Conservation (phyloP, 495 filamentous ascomycete genomes). For the Bombardia bombarda region DNA sequence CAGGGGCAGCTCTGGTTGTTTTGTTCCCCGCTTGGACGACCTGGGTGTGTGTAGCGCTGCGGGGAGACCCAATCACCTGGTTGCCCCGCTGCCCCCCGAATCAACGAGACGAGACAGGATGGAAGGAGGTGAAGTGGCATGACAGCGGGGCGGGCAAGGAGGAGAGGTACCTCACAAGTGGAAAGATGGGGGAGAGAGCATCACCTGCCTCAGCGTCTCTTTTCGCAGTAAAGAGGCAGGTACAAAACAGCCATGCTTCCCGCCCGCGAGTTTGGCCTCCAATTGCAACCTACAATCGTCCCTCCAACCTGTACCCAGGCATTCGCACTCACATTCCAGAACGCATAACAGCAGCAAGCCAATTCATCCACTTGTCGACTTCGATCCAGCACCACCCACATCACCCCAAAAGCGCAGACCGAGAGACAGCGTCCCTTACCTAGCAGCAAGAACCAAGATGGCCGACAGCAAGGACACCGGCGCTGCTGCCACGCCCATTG, state of each 20-base stretch:
- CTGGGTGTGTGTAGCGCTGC: neutral
- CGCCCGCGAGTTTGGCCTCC: neutral
- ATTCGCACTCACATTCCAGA: neutral
- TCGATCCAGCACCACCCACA: neutral
- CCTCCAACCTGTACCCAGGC: neutral
- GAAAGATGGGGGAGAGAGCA: too few species aligned
- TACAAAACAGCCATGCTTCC: neutral
- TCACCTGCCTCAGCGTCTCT: too few species aligned
- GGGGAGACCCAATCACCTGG: slow-evolving; percentile 9
- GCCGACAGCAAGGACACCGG: slow-evolving; percentile 25
- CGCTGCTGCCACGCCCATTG: slow-evolving; percentile 6
- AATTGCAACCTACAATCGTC: too few species aligned
- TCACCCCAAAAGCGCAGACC: neutral
- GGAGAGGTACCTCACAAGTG: too few species aligned
- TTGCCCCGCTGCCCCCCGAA: neutral
- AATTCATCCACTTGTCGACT: neutral
- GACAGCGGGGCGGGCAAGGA: too few species aligned
- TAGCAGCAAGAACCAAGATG: too few species aligned
- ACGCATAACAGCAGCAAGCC: neutral
- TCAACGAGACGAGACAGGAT: neutral
- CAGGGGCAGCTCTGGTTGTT: neutral
- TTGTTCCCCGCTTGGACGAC: neutral
- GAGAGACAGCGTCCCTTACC: slow-evolving; percentile 10
- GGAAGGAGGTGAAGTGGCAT: neutral
- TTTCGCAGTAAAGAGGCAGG: too few species aligned